These are phyloP conservation scores for Aspergillus felis DNA, from an alignment of 2,329 filamentous ascomycete genomes.

Conservation along the genomic window DNA sequence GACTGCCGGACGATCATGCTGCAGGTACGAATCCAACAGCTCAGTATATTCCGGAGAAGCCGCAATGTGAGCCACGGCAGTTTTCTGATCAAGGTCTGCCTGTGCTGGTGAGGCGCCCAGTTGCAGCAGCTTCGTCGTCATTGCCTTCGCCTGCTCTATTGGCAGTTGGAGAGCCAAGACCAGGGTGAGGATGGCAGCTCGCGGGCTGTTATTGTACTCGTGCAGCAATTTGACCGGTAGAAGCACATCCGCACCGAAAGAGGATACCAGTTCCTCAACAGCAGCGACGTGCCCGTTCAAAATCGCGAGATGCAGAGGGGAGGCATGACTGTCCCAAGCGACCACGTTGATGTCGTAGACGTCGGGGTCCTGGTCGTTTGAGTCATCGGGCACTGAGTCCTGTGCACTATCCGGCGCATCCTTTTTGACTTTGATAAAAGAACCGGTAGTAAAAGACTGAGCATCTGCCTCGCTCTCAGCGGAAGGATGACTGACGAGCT, in stretches of 20 bases:
- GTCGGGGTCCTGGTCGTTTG: constrained; percentile 66
- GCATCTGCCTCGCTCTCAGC: constrained; percentile 18
- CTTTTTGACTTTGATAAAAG: constrained; percentile 62
- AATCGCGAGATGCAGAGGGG: constrained; percentile 76
- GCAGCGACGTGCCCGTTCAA: constrained; percentile 65
- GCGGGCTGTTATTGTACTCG: constrained; percentile 42
- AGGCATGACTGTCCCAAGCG: constrained; percentile 74
- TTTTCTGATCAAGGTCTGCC: constrained; percentile 62
- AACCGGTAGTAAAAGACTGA: constrained; percentile 57
- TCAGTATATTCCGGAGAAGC: constrained; percentile 43
- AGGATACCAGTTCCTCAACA: constrained; percentile 65
- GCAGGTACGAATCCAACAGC: constrained; percentile 41
- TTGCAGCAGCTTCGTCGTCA: constrained; percentile 61
- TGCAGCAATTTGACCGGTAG: constrained; percentile 66
- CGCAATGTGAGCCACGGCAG: constrained; percentile 64
- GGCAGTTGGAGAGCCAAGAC: constrained; percentile 65
- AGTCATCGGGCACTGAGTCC: constrained; percentile 48
- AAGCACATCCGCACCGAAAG: constrained; percentile 72
- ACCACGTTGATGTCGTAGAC: constrained; percentile 73
- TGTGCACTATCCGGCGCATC: constrained; percentile 29
- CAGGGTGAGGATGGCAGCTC: constrained; percentile 64
- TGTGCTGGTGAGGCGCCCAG: constrained; percentile 71
- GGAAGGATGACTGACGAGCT: constrained; percentile 37
- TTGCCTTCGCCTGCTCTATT: constrained; percentile 58
- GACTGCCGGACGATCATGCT: constrained; percentile 58